Conservation (phyloP, 805 yeast genomes). For the Citeromyces matritensis region DNA sequence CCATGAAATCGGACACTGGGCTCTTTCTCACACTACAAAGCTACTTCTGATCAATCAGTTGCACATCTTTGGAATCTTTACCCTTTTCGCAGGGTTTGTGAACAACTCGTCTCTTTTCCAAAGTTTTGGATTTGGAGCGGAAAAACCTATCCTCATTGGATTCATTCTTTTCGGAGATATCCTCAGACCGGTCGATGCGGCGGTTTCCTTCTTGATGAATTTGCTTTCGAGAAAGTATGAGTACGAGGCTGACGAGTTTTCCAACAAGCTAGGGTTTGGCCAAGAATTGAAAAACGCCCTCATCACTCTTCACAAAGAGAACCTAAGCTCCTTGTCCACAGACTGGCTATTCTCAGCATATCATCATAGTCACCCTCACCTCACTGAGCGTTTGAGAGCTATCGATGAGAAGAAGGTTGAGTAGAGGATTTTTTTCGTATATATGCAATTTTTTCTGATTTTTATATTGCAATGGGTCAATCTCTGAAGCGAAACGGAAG, state of each 20-base stretch:
- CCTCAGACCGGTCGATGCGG: slow-evolving; percentile 62
- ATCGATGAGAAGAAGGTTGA: slow-evolving; percentile 22
- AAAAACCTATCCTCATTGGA: slow-evolving; percentile 68
- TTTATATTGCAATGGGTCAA: too few relatives aligned
- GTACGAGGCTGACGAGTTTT: slow-evolving; percentile 86
- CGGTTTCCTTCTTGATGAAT: slow-evolving; percentile 52
- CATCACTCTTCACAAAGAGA: slow-evolving; percentile 63
- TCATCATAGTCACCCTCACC: slow-evolving; percentile 82
- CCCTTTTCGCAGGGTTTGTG: slow-evolving; percentile 67
- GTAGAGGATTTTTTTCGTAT: too few relatives aligned
- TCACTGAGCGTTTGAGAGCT: slow-evolving; percentile 78
- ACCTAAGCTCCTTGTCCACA: slow-evolving; percentile 75
- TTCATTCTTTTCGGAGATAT: slow-evolving; percentile 68
- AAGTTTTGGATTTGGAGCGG: slow-evolving; percentile 59
- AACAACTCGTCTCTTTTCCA: slow-evolving; percentile 64
- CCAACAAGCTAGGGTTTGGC: slow-evolving; percentile 60
- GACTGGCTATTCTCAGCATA: slow-evolving; percentile 84
- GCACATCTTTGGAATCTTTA: slow-evolving; percentile 50
- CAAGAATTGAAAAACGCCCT: slow-evolving; percentile 56
- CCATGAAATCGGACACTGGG: slow-evolving; percentile 99
- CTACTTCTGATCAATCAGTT: slow-evolving; percentile 51
- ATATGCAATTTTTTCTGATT: too few relatives aligned
- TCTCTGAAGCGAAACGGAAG: too few relatives aligned
- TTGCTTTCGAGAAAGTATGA: slow-evolving; percentile 74
- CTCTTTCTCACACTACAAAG: slow-evolving; percentile 72